Base-by-base conservation (phyloP, 179 eudicot genomes). In the Carnegiea gigantea region DNA sequence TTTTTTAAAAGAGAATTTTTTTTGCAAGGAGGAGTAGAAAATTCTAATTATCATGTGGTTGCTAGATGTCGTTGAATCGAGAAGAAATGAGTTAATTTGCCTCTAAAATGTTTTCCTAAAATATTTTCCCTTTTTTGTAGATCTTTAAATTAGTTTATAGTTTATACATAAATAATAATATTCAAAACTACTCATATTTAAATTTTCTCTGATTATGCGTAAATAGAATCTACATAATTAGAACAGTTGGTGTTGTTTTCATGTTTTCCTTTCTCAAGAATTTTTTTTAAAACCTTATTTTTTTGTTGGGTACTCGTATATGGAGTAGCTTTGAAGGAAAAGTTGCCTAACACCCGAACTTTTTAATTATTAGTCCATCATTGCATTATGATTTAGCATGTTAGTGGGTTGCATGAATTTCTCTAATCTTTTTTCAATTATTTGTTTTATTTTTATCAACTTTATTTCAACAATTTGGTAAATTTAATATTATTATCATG, bases 391-490 rank as follows among this genome's bases (percentile, higher is more conserved):
- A 62, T 23, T 57, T 21, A 40, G 44, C 44, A 62, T 62, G 14
- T n/a, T 62, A 62, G 68, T 62, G 68, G 28, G 30, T 62, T 62
- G 68, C 68, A 62, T 62, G 68, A 62, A 62, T n/a, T 62, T 62
- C 6, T 62, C 2, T 23, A 40, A 7, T 40, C 44, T 40, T 40
- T 40, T 40, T 7, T 40, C 9, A 6, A 62, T 62, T 21, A 23
- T 62, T 20, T 54, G 7, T 20, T 2, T 9, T 62, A 23, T n/a
- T 8, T 8, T 21, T 5, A 1, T 62, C 28, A 24, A 9, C 12
- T 62, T 62, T 21, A 12, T 8, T 0, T 21, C 11, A 21, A 23
- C 12, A 23, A 62, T 62, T 62, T 21, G 68, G 68, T 62, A 62
- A 0, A 23, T 62, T 7, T 6, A 62, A 54, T 54, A 18, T 3